These are phyloP conservation scores for Knoxdaviesia capensis DNA, from an alignment of 2,329 filamentous ascomycete genomes.

Conservation along the genomic window DNA sequence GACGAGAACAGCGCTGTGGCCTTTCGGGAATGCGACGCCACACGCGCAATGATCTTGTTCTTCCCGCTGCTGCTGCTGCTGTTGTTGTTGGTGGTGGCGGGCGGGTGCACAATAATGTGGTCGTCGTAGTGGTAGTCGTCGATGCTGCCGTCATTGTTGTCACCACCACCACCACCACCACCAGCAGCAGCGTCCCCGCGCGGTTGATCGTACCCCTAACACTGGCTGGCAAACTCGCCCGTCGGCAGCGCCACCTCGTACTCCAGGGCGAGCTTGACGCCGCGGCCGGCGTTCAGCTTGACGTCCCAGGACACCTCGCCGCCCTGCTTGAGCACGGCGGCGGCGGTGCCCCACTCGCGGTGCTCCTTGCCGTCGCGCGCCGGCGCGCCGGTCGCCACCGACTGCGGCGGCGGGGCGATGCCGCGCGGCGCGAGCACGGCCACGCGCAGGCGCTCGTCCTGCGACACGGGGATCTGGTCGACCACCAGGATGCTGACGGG, in stretches of 20 bases:
- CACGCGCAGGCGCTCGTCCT: slow-evolving; percentile 36
- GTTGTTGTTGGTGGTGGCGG: too few species aligned
- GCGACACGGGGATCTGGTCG: slow-evolving; percentile 41
- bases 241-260: slow-evolving; percentile 38
- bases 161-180: background rate
- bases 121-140: too few species aligned
- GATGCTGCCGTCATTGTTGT: background rate
- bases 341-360: slow-evolving; percentile 31
- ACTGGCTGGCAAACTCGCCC: slow-evolving; percentile 20
- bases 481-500: slow-evolving; percentile 27
- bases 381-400: slow-evolving; percentile 15
- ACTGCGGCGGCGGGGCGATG: slow-evolving; percentile 17
- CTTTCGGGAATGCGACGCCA: too few species aligned
- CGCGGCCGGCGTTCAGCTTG: slow-evolving; percentile 32
- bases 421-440: slow-evolving; percentile 27
- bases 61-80: too few species aligned
- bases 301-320: slow-evolving; percentile 41
- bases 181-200: too few species aligned
- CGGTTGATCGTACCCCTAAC: slow-evolving; percentile 4
- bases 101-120: too few species aligned
- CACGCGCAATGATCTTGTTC: too few species aligned
- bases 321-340: slow-evolving; percentile 29
- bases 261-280: slow-evolving; percentile 35
- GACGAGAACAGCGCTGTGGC: too few species aligned
- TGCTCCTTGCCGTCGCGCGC: slow-evolving; percentile 12